Evolutionary conservation across 805 yeast genomes (phyloP), one percentile per base, ranked within the genome.

Genomic region (Cyberlindnera saturnus): DNA sequence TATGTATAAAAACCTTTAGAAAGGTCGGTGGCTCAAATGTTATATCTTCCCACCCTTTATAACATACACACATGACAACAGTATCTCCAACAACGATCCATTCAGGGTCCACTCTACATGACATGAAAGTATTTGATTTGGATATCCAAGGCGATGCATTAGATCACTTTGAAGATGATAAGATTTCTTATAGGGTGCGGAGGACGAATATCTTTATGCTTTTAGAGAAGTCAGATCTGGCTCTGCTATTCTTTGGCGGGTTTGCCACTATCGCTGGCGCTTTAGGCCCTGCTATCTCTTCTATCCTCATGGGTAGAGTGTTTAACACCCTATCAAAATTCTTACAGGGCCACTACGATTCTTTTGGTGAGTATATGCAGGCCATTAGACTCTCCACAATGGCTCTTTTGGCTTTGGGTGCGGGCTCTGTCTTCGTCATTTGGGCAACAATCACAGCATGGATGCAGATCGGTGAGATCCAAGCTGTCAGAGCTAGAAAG

Each of bases 391-490:
- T 67, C 5, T 51, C 67, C 16, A 56, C 73, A 2, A 62, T 65
- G 70, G 65, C 66, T 34, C 54, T 79, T 10, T 52, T 73, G 34
- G 62, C 70, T 0, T 51, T 77, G 3, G 85, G 81, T 29, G 65
- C 67, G 1, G 77, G 71, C 1, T 58, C 71, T 11, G 55, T 73
- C 6, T 52, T 74, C 0, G 46, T 69, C 4, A 61, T 67, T 36
- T 81, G 88, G 82, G 35, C 70, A 0, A 77, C 82, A 4, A 70
- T 84, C 7, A 56, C 72, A 1, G 52, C 69, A 0, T 89, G 95
- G 86, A 74, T 81, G 73, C 52, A 64, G 7, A 65, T 84, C 36
- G 96, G 96, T 7, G 96, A 86, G 60, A 63, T 67, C 11, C 88
- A 83, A 49, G 86, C 80, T 38, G 51, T 65, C 9, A 64, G 82